Evolutionary conservation across 140 eudicot species (phyloP).

Genomic region (Erigeron philadelphicus): DNA sequence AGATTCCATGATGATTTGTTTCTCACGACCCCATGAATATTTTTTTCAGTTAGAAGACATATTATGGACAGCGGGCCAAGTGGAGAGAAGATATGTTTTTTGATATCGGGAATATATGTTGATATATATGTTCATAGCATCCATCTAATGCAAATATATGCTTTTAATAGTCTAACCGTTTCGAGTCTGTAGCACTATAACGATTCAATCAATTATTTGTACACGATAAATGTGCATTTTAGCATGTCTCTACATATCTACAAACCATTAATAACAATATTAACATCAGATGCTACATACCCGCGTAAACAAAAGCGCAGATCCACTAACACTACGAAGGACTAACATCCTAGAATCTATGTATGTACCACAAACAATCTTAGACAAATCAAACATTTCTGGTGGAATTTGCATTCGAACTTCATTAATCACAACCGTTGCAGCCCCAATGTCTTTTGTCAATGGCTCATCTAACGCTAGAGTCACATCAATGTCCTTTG

Average conservation of each 20-base stretch:
- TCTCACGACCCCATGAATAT: too few relatives aligned
- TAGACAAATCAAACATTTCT: constrained; percentile 79
- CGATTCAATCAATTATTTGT: neutral
- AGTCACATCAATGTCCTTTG: constrained; percentile 50
- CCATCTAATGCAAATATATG: too few relatives aligned
- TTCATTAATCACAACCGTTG: constrained; percentile 56
- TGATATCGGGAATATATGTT: too few relatives aligned
- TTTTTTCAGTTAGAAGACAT: too few relatives aligned
- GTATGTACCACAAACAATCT: constrained; percentile 84
- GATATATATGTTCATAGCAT: too few relatives aligned
- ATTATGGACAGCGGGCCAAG: too few relatives aligned
- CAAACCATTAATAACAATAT: constrained; percentile 26
- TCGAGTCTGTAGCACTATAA: neutral
- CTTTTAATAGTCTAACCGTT: neutral
- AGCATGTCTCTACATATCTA: constrained; percentile 22
- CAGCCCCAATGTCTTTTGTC: constrained; percentile 38
- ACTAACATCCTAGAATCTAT: constrained; percentile 74
- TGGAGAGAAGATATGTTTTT: too few relatives aligned
- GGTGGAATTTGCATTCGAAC: constrained; percentile 74
- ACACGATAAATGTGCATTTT: neutral
- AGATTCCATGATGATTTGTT: too few relatives aligned
- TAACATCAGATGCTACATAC: constrained; percentile 26
- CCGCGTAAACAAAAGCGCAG: constrained; percentile 73
- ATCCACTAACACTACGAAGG: constrained; percentile 75
- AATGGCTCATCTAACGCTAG: constrained; percentile 53